Evolutionary conservation across 176 grass and related monocot genomes (phyloP).

Genomic region (Saccharum officinarum): DNA sequence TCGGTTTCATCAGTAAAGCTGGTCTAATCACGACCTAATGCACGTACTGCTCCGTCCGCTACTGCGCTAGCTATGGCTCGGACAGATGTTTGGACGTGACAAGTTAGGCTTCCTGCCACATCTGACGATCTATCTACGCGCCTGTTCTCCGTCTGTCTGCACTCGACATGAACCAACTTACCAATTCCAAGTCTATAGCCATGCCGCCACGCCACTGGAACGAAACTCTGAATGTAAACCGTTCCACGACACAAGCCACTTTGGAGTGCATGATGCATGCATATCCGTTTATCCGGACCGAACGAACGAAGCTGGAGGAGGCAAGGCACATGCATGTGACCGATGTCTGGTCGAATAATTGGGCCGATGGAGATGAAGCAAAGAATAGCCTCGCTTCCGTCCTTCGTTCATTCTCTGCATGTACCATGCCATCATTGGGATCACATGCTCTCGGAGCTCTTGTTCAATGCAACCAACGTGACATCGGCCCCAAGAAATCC

Average conservation of each 20-base stretch:
- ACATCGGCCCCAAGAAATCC: constrained; percentile 21
- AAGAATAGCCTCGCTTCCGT: constrained; percentile 18
- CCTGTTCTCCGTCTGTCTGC: background rate
- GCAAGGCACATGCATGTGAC: background rate
- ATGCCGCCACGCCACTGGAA: background rate
- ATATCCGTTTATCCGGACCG: background rate
- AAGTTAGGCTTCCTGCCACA: background rate
- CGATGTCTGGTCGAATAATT: constrained; percentile 16
- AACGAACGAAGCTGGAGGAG: background rate
- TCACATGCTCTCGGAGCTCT: background rate
- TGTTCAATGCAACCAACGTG: background rate
- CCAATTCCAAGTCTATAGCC: background rate
- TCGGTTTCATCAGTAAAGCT: rapidly evolving
- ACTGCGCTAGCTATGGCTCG: background rate
- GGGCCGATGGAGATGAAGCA: background rate
- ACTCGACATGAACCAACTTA: background rate
- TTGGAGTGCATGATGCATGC: background rate
- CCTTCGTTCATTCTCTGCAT: background rate
- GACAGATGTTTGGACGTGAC: background rate
- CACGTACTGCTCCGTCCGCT: background rate
- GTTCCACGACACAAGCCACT: background rate
- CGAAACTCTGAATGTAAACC: background rate
- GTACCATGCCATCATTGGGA: background rate
- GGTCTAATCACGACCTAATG: background rate
- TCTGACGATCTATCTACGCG: background rate